Evolutionary conservation across 176 grass and related monocot genomes (phyloP).

Genomic region (Rhipidocladum racemiflorum): DNA sequence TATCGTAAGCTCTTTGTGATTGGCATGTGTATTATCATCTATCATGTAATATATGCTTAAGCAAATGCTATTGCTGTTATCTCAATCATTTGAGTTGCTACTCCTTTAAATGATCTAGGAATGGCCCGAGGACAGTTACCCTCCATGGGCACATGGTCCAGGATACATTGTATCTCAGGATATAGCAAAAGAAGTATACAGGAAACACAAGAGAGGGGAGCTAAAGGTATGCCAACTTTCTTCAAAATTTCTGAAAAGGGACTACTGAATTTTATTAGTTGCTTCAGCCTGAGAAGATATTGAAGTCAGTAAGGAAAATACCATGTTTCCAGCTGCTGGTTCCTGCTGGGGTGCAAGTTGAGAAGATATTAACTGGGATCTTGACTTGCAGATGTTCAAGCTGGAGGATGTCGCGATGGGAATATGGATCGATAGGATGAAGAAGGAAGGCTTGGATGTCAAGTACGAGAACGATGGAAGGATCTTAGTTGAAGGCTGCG

Average conservation of each 20-base stretch:
- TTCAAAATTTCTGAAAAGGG: neutral
- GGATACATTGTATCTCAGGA: slow-evolving; percentile 87
- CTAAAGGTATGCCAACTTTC: slow-evolving; percentile 62
- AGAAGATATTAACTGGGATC: slow-evolving; percentile 1
- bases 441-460: slow-evolving; percentile 65
- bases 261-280: neutral
- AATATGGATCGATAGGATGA: slow-evolving; percentile 93
- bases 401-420: slow-evolving; percentile 99
- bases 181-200: slow-evolving; percentile 80
- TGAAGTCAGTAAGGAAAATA: neutral
- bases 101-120: slow-evolving; percentile 52
- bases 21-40: slow-evolving; percentile 2
- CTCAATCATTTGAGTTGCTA: neutral
- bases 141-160: slow-evolving; percentile 98
- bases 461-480: slow-evolving; percentile 79
- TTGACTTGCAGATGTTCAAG: slow-evolving; percentile 88
- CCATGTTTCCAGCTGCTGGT: neutral
- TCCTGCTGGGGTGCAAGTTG: neutral
- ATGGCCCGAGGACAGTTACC: slow-evolving; percentile 95
- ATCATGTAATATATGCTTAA: neutral
- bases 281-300: neutral
- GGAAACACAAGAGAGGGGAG: slow-evolving; percentile 65
- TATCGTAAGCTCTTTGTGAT: neutral
- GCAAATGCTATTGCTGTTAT: slow-evolving; percentile 3
- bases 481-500: slow-evolving; percentile 71